A percentile compares a stretch with the other conserved stretches of the same genome.
These are phyloP conservation scores for Leccinum obscurum DNA, from an alignment of 768 basidiomycete species.

Conservation along the genomic window DNA sequence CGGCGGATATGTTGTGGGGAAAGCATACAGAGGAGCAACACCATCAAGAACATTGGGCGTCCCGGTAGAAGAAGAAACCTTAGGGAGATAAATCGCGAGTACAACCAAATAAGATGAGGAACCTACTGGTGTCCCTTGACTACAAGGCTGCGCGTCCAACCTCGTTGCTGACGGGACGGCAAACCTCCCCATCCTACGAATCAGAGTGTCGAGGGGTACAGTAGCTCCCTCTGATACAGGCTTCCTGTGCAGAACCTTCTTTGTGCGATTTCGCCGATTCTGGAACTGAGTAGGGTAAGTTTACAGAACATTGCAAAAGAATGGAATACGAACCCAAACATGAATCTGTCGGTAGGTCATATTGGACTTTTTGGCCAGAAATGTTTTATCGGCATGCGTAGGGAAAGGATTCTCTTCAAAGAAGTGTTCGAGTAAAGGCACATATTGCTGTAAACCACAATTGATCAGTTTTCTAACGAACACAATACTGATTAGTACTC, in stretches of 20 bases:
- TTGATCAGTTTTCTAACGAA: not conserved
- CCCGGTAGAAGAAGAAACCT: not conserved
- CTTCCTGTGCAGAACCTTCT: not conserved
- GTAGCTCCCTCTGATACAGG: not conserved
- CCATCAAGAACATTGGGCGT: constrained; percentile 6
- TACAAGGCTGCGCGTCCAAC: not conserved
- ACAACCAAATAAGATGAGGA: not conserved
- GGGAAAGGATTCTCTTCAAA: constrained; percentile 5
- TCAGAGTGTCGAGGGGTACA: not conserved
- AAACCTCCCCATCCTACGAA: constrained; percentile 29
- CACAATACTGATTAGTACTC: not conserved
- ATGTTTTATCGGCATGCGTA: not conserved
- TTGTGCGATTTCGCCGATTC: constrained; percentile 4
- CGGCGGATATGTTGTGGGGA: constrained; percentile 24
- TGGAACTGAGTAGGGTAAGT: not conserved
- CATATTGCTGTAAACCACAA: not conserved
- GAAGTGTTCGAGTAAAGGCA: constrained; percentile 4
- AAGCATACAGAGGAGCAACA: constrained; percentile 23
- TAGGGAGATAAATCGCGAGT: not conserved
- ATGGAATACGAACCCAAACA: not conserved
- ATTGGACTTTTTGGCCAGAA: constrained; percentile 4
- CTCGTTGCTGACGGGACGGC: constrained; percentile 21
- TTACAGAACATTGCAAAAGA: too few relatives aligned
- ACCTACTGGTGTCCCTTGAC: constrained; percentile 9
- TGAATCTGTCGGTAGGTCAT: constrained; percentile 7